These are phyloP conservation scores for Hygrophoropsis aurantiaca DNA, from an alignment of 768 basidiomycete species.

Conservation along the genomic window DNA sequence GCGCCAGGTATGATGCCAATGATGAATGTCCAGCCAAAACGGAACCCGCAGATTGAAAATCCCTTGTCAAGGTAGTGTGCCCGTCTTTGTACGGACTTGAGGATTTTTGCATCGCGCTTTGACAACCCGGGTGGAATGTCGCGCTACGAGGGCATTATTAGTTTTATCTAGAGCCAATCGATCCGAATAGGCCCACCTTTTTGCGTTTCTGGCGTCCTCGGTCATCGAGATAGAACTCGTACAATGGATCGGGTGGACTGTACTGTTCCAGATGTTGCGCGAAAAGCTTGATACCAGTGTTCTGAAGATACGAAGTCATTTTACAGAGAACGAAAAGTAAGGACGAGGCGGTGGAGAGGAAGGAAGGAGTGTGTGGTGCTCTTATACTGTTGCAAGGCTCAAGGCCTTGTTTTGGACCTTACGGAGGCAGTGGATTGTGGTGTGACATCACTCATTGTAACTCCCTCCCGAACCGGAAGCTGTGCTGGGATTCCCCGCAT, in stretches of 20 bases:
- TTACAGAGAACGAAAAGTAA: neutral
- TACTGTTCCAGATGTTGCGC: slow-evolving; percentile 65
- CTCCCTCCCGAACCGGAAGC: too few relatives aligned
- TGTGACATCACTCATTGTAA: neutral
- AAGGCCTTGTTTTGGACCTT: too few relatives aligned
- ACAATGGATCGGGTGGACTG: slow-evolving; percentile 70
- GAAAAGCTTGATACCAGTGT: slow-evolving; percentile 61
- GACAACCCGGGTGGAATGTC: slow-evolving; percentile 76
- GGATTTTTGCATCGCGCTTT: slow-evolving; percentile 68
- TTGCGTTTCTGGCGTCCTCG: slow-evolving; percentile 29
- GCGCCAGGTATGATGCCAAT: slow-evolving; percentile 73
- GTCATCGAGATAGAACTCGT: slow-evolving; percentile 41
- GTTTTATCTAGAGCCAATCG: too few relatives aligned
- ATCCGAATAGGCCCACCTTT: slow-evolving; percentile 32
- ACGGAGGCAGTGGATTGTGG: too few relatives aligned
- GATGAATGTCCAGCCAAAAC: slow-evolving; percentile 85
- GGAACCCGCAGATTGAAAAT: slow-evolving; percentile 74
- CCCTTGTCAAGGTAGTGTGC: slow-evolving; percentile 90
- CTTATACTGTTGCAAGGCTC: neutral
- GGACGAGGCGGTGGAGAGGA: neutral
- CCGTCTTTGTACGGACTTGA: slow-evolving; percentile 71
- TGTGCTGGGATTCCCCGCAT: too few relatives aligned
- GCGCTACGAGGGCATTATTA: slow-evolving; percentile 59
- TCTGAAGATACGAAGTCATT: slow-evolving; percentile 33
- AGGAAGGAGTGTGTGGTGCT: neutral